These are phyloP conservation scores for Phialophora chinensis DNA, from an alignment of 2,329 filamentous ascomycete species.

Conservation along the genomic window DNA sequence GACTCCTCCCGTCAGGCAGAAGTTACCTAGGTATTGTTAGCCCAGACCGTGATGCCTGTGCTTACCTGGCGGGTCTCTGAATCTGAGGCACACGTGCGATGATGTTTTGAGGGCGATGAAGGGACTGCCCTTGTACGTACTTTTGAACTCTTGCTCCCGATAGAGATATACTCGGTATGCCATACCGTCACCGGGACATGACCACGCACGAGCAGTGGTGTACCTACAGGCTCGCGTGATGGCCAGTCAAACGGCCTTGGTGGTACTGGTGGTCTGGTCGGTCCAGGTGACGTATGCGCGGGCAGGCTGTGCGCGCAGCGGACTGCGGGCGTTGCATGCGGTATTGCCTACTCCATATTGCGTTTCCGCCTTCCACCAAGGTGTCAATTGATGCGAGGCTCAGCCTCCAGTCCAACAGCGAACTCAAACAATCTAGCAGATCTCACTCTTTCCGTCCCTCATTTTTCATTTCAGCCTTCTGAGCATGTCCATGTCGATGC, in stretches of 20 bases:
- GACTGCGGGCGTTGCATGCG: neutral
- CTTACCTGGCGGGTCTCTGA: constrained; percentile 1
- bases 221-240: constrained; percentile 9
- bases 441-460: neutral
- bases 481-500: constrained; percentile 28
- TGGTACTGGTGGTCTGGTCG: neutral
- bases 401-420: constrained; percentile 10
- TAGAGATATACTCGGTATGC: neutral
- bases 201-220: neutral
- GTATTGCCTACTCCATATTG: neutral
- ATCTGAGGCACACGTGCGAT: constrained; percentile 1
- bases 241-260: constrained; percentile 1
- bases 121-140: neutral
- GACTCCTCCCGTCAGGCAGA: neutral
- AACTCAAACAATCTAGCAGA: constrained; percentile 4
- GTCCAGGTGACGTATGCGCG: constrained; percentile 23
- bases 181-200: neutral
- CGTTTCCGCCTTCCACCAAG: constrained; percentile 14
- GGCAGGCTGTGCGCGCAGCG: constrained; percentile 17
- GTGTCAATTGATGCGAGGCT: constrained; percentile 18
- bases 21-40: no score
- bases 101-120: neutral
- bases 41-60: neutral
- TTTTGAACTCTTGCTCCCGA: neutral
- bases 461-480: constrained; percentile 4